Conservation (phyloP, 345 rosid species). For the Linum usitatissimum region DNA sequence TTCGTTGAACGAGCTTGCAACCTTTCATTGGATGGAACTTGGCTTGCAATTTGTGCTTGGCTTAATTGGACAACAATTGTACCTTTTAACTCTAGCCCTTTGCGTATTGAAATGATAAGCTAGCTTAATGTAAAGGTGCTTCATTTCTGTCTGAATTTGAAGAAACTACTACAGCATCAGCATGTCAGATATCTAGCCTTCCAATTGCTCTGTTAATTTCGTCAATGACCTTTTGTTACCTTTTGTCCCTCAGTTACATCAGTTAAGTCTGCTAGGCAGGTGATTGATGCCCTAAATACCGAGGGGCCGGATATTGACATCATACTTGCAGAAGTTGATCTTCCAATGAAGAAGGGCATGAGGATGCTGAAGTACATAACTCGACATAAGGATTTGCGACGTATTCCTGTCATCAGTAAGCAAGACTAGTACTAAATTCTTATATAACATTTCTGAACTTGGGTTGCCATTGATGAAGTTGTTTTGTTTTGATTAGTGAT, state of each 20-base stretch:
- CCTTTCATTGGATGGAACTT: too few relatives aligned
- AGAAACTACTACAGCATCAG: too few relatives aligned
- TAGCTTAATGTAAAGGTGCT: too few relatives aligned
- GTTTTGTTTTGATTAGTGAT: slow-evolving; percentile 44
- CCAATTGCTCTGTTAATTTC: too few relatives aligned
- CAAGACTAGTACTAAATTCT: slow-evolving; percentile 1
- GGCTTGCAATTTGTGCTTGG: too few relatives aligned
- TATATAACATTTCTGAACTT: slow-evolving; percentile 2
- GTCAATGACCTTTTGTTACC: not conserved
- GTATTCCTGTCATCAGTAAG: slow-evolving; percentile 97
- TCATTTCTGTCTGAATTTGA: too few relatives aligned
- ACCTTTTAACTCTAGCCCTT: too few relatives aligned
- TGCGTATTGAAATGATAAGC: too few relatives aligned
- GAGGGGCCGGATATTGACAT: slow-evolving; percentile 95
- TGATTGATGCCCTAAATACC: slow-evolving; percentile 86
- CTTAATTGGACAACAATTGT: too few relatives aligned
- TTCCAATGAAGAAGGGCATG: slow-evolving; percentile 91
- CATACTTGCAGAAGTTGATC: slow-evolving; percentile 91
- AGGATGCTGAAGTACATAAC: slow-evolving; percentile 87
- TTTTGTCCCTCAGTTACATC: slow-evolving; percentile 51
- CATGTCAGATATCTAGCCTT: too few relatives aligned
- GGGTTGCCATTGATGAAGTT: slow-evolving; percentile 2
- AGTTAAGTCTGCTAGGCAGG: slow-evolving; percentile 88
- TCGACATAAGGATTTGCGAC: slow-evolving; percentile 66
- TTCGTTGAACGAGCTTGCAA: too few relatives aligned